phyloP scores from a whole-genome alignment of 1,139 yeast species.

The Diutina scorzettiae region DNA sequence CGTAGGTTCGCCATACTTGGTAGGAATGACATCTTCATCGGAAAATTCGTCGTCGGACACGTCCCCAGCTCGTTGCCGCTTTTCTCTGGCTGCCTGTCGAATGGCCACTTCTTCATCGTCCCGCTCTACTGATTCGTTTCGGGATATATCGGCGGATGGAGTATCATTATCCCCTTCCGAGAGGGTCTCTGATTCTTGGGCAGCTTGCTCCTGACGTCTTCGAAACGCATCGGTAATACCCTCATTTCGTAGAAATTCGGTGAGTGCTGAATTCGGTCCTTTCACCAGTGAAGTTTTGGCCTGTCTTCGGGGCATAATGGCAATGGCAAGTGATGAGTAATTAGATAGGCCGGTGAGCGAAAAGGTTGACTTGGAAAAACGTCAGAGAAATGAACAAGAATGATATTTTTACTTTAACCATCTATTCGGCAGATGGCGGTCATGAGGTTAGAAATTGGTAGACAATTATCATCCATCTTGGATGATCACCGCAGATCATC shows the following conservation, averaged over 20 bases:
- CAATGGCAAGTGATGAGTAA: too few relatives aligned
- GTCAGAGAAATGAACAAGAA: too few relatives aligned
- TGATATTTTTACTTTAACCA: too few relatives aligned
- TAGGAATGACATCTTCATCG: conserved; percentile 13
- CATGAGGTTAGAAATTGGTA: too few relatives aligned
- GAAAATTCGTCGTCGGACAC: conserved; percentile 17
- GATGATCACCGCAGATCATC: too few relatives aligned
- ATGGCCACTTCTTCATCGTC: conserved; percentile 23
- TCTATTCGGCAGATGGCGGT: too few relatives aligned
- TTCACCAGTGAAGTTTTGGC: conserved; percentile 33
- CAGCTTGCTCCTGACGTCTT: conserved; percentile 30
- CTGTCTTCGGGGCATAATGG: conserved; percentile 15
- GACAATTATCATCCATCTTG: too few relatives aligned
- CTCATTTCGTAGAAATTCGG: conserved; percentile 64
- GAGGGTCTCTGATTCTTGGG: neutral
- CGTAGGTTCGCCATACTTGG: conserved; percentile 35
- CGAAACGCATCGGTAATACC: conserved; percentile 83
- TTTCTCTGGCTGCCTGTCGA: conserved; percentile 30
- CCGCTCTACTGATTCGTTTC: conserved; percentile 3
- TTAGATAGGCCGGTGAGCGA: too few relatives aligned
- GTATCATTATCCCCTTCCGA: neutral
- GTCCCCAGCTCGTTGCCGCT: conserved; percentile 16
- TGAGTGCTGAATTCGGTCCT: conserved; percentile 72
- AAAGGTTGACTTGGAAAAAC: too few relatives aligned
- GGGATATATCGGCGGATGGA: neutral